Percentiles rank a stretch among this genome's conserved stretches.
These are phyloP conservation scores for Moesziomyces sp. DNA, from an alignment of 1,284 basidiomycete species.

Conservation along the genomic window DNA sequence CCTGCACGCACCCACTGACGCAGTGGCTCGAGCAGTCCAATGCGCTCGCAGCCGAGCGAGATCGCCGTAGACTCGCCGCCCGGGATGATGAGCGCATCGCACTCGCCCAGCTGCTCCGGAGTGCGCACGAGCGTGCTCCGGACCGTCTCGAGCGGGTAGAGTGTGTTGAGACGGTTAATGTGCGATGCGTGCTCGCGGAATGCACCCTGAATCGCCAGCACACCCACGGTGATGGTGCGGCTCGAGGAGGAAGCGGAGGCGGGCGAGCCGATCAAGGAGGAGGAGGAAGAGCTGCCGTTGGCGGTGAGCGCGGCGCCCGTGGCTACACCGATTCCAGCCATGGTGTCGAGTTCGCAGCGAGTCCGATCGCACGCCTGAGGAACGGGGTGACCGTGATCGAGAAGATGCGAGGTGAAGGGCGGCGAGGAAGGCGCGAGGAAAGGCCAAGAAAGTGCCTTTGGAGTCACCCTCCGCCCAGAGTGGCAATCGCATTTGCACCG, in stretches of 20 bases:
- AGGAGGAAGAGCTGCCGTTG: background rate
- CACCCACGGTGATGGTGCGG: slow-evolving; percentile 59
- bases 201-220: slow-evolving; percentile 87
- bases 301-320: slow-evolving; percentile 29
- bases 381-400: no score
- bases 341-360: background rate
- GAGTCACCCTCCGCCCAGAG: no score
- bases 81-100: slow-evolving; percentile 89
- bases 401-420: no score
- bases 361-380: no score
- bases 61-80: slow-evolving; percentile 94
- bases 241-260: slow-evolving; percentile 6
- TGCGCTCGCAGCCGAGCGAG: slow-evolving; percentile 81
- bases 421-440: no score
- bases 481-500: no score
- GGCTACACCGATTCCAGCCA: slow-evolving; percentile 39
- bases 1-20: slow-evolving; percentile 74
- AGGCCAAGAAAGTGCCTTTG: no score
- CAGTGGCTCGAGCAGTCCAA: slow-evolving; percentile 83
- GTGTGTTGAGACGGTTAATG: slow-evolving; percentile 71
- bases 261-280: background rate
- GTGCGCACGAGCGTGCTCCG: slow-evolving; percentile 77
- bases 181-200: slow-evolving; percentile 87
- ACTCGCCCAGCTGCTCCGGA: slow-evolving; percentile 77
- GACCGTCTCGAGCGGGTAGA: slow-evolving; percentile 31